Conservation (phyloP, 805 yeast species). For the Kuraishia capsulata region DNA sequence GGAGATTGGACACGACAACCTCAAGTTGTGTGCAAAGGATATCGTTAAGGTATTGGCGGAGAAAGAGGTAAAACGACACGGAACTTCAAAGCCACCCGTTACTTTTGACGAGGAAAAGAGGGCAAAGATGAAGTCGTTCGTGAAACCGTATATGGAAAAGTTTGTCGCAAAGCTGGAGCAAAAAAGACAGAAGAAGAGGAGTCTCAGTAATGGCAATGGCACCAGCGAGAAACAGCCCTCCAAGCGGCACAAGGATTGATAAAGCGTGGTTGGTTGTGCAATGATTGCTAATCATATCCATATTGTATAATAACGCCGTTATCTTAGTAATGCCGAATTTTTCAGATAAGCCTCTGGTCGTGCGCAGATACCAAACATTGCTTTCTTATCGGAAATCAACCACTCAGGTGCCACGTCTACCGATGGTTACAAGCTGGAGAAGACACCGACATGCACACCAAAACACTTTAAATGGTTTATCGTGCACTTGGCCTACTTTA, state of each 20-base stretch:
- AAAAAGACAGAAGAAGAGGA: conserved; percentile 20
- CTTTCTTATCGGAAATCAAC: too few relatives aligned
- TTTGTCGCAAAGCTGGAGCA: conserved; percentile 38
- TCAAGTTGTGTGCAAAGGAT: conserved; percentile 75
- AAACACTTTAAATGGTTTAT: too few relatives aligned
- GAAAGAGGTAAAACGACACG: conserved; percentile 54
- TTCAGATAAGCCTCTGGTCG: too few relatives aligned
- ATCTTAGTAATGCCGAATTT: too few relatives aligned
- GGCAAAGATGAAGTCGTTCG: conserved; percentile 60
- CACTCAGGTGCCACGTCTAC: too few relatives aligned
- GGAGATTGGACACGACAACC: conserved; percentile 60
- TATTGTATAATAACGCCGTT: too few relatives aligned
- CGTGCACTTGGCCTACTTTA: too few relatives aligned
- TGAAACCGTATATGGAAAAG: conserved; percentile 58
- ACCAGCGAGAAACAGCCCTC: conserved; percentile 5
- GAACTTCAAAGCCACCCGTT: conserved; percentile 33
- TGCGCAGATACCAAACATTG: too few relatives aligned
- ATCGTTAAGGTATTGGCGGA: conserved; percentile 56
- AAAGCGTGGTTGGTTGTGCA: too few relatives aligned
- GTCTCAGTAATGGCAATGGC: not conserved
- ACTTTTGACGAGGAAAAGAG: conserved; percentile 58
- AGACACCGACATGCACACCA: too few relatives aligned
- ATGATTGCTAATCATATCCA: too few relatives aligned
- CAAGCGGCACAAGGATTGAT: not conserved
- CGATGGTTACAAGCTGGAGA: too few relatives aligned